Conservation (phyloP, 1,284 basidiomycete species). For the Microstroma glucosiphilum region DNA sequence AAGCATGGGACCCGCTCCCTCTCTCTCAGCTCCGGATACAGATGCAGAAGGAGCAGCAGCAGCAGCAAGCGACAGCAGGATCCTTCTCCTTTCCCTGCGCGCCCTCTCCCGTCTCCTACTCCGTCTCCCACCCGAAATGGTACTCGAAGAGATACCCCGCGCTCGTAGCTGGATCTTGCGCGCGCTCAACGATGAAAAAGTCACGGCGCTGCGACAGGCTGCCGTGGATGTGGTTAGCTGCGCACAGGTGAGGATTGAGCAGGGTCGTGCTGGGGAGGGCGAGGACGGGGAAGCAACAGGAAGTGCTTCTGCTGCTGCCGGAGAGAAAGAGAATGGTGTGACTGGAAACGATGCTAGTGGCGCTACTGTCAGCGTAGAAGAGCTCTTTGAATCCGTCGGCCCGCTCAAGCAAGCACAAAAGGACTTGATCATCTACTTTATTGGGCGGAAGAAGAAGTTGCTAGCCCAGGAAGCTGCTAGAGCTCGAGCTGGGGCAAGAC, state of each 20-base stretch:
- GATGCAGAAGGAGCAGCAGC: neutral
- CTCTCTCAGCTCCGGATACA: neutral
- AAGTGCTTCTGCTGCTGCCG: neutral
- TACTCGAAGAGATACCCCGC: conserved; percentile 32
- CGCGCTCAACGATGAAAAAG: conserved; percentile 13
- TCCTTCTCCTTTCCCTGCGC: conserved; percentile 13
- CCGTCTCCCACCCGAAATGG: conserved; percentile 26
- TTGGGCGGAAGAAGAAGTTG: neutral
- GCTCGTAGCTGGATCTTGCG: neutral
- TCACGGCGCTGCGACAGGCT: conserved; percentile 12
- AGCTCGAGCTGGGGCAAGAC: too few relatives aligned
- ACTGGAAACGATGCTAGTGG: neutral
- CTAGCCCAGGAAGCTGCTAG: too few relatives aligned
- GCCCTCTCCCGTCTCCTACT: conserved; percentile 17
- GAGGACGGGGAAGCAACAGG: neutral
- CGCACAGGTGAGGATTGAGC: conserved; percentile 10
- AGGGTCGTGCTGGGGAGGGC: neutral
- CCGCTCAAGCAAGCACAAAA: conserved; percentile 19
- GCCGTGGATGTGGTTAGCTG: conserved; percentile 16
- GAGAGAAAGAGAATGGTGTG: neutral
- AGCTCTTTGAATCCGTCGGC: conserved; percentile 18
- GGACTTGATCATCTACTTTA: conserved; percentile 30
- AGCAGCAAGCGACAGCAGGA: neutral
- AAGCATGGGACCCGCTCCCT: conserved; percentile 3
- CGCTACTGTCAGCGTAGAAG: conserved; percentile 11